Base-by-base conservation (phyloP, 441 rosid genomes). In the Adansonia gregorii region DNA sequence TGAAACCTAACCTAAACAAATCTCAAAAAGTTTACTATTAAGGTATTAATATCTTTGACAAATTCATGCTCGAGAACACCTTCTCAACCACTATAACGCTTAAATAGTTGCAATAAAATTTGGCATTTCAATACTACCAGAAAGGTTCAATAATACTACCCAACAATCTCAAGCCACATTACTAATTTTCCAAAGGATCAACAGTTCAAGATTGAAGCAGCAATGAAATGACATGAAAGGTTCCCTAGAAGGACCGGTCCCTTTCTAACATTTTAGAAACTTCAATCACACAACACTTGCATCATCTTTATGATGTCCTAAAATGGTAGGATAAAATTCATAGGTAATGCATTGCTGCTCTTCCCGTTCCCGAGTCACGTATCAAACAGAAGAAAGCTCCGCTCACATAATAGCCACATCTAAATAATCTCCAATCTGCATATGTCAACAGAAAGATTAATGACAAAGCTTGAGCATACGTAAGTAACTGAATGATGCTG, bases 351-450 rank as follows among this genome's bases (percentile, higher is more conserved):
- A 24, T 35, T 24, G 72, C 54, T 46, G 11, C 48, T 52, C 49
- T 54, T 54, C 63, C 46, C 27, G 4, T 31, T 4, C 10, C 61
- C 48, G 54, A 3, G 63, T 72, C 49, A 12, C 52, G 11, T 22
- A n/a, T 24, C 15, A 11, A 52, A 65, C 8, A 15, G 51, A 39
- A 10, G 55, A 76, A 64, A 46, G 76, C 80, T 55, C 69, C 78
- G 74, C 77, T 83, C 72, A 89, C 64, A 85, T 80, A 78, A 93
- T 90, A 19, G 98, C 93, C 83, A 95, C 94, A 60, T 95, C 98
- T 87, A 95, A 88, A 85, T 93, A 93, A 81, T 95, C 99, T 67
- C 98, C 98, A 63, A 95, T 92, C 98, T 95, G 88, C 49, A 79
- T 27, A 81, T 3, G 39, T 52, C 72, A 74, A 41, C 27, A 11